Evolutionary conservation across 441 rosid species (phyloP).

Genomic region (Dalechampia spathulata): DNA sequence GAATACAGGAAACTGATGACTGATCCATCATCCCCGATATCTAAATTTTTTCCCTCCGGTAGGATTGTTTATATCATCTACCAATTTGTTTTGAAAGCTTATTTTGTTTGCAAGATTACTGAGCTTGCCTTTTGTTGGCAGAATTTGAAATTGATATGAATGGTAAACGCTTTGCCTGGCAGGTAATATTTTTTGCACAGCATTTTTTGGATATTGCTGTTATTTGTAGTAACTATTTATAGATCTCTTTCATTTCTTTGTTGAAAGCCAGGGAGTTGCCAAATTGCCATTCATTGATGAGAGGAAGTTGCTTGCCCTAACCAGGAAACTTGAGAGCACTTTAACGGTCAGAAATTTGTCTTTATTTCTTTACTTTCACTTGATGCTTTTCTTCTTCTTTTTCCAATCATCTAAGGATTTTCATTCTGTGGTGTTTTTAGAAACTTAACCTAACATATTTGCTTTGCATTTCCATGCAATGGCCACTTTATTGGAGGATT

Average conservation of each 20-base stretch:
- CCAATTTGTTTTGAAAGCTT: slow-evolving; percentile 13
- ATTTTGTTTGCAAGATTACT: slow-evolving; percentile 10
- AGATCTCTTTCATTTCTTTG: slow-evolving; percentile 16
- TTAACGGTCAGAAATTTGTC: slow-evolving; percentile 59
- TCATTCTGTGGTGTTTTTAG: not conserved
- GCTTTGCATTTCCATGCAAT: not conserved
- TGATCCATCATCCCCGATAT: slow-evolving; percentile 73
- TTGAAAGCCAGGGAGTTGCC: slow-evolving; percentile 66
- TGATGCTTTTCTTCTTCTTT: slow-evolving; percentile 4
- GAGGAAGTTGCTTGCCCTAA: slow-evolving; percentile 62
- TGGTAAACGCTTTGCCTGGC: slow-evolving; percentile 97
- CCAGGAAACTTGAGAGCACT: slow-evolving; percentile 73
- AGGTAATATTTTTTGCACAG: slow-evolving; percentile 39
- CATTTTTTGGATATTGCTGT: not conserved
- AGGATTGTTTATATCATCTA: slow-evolving; percentile 14
- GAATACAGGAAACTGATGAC: slow-evolving; percentile 73
- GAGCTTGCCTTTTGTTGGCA: slow-evolving; percentile 26
- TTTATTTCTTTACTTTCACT: slow-evolving; percentile 17
- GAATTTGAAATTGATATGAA: slow-evolving; percentile 98
- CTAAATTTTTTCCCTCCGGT: slow-evolving; percentile 81
- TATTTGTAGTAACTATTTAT: slow-evolving; percentile 5
- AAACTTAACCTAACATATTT: not conserved
- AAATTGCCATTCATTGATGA: slow-evolving; percentile 95
- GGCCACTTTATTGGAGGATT: not conserved
- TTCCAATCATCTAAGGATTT: not conserved